Evolutionary conservation across 2,329 filamentous ascomycete genomes (phyloP).

Genomic region (Elsinoe fawcettii): DNA sequence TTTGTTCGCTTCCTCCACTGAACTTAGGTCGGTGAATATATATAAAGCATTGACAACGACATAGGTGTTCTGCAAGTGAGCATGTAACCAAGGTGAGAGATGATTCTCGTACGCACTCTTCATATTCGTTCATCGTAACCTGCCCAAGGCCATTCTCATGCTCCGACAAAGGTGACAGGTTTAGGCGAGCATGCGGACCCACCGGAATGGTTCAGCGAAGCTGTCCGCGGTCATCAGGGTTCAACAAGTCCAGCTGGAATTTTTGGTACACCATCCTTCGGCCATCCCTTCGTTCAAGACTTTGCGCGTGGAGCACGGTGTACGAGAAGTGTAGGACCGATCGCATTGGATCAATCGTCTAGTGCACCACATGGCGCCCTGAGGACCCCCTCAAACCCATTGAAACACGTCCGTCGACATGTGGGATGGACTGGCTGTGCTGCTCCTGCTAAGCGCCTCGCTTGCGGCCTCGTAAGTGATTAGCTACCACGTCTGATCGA

Average conservation of each 20-base stretch:
- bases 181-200: background rate
- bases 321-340: too few relatives aligned
- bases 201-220: background rate
- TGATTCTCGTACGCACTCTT: too few relatives aligned
- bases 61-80: too few relatives aligned
- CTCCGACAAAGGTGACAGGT: background rate
- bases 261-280: background rate
- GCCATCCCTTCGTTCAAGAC: background rate
- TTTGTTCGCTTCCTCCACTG: background rate
- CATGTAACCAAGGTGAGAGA: too few relatives aligned
- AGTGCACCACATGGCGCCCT: background rate
- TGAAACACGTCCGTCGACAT: conserved; percentile 25
- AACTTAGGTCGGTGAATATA: too few relatives aligned
- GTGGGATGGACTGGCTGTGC: conserved; percentile 57
- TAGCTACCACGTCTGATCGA: background rate
- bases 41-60: too few relatives aligned
- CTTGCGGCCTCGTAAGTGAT: conserved; percentile 55
- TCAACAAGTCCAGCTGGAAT: background rate
- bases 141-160: background rate
- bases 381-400: background rate
- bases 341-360: background rate
- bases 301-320: too few relatives aligned
- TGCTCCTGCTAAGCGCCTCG: conserved; percentile 56
- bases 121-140: too few relatives aligned
- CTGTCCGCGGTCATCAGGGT: background rate